These are phyloP conservation scores for Hydnomerulius pinastri DNA, from an alignment of 768 basidiomycete genomes.

Conservation along the genomic window DNA sequence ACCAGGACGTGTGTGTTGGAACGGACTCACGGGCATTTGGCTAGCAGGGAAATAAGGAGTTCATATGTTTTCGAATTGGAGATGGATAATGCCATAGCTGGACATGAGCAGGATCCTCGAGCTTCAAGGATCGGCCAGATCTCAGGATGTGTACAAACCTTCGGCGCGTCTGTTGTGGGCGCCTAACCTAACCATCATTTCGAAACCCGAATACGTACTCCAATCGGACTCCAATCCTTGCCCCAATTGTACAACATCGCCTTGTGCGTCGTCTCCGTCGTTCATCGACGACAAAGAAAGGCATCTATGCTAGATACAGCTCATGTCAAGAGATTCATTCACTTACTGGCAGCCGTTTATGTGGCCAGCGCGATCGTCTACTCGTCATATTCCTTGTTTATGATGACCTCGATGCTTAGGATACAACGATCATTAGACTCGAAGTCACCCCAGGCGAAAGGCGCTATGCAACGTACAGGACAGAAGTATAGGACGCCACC, in stretches of 20 bases:
- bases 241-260: too few relatives aligned
- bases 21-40: constrained; percentile 27
- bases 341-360: constrained; percentile 23
- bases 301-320: constrained; percentile 10
- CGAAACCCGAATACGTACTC: too few relatives aligned
- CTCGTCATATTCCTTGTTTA: constrained; percentile 30
- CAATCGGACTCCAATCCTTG: too few relatives aligned
- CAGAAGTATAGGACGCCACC: background rate
- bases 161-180: too few relatives aligned
- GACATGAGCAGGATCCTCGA: background rate
- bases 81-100: background rate
- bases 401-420: constrained; percentile 9
- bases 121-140: too few relatives aligned
- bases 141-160: too few relatives aligned
- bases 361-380: constrained; percentile 30
- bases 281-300: too few relatives aligned
- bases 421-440: constrained; percentile 7
- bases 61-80: constrained; percentile 14
- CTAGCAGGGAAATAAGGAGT: constrained; percentile 25
- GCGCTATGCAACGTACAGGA: background rate
- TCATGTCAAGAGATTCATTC: constrained; percentile 13
- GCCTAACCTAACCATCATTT: too few relatives aligned
- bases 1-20: too few relatives aligned
- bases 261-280: too few relatives aligned
- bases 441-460: background rate